These are phyloP conservation scores for Phoma sp. DNA, from an alignment of 2,329 filamentous ascomycete species.

Conservation along the genomic window DNA sequence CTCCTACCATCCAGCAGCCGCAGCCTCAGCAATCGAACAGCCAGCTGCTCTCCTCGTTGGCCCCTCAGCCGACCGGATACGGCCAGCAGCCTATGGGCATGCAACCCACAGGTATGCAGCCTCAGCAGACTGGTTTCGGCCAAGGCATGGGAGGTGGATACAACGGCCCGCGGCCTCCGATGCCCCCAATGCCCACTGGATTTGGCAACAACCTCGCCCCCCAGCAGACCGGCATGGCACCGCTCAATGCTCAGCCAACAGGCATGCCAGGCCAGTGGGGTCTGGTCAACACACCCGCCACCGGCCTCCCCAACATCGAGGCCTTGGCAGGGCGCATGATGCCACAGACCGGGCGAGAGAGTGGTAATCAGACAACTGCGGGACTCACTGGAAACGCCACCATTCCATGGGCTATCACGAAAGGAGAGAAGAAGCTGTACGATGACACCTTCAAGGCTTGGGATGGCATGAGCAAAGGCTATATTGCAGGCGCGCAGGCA, in stretches of 20 bases:
- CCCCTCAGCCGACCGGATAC: constrained; percentile 60
- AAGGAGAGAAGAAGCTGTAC: constrained; percentile 97
- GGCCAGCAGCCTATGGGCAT: constrained; percentile 64
- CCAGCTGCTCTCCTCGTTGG: constrained; percentile 64
- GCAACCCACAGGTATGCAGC: constrained; percentile 46
- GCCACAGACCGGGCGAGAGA: constrained; percentile 90
- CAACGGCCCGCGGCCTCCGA: constrained; percentile 77
- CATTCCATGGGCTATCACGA: constrained; percentile 98
- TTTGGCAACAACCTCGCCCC: constrained; percentile 60
- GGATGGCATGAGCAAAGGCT: constrained; percentile 94
- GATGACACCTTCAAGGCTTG: constrained; percentile 94
- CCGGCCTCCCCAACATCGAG: constrained; percentile 91
- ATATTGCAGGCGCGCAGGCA: constrained; percentile 87
- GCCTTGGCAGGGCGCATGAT: constrained; percentile 93
- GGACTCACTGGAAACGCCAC: constrained; percentile 92
- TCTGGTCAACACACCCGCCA: constrained; percentile 91
- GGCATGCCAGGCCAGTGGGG: constrained; percentile 95
- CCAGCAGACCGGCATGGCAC: constrained; percentile 66
- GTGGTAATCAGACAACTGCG: constrained; percentile 78
- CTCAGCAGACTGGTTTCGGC: constrained; percentile 59
- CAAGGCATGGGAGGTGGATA: constrained; percentile 81
- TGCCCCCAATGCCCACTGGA: constrained; percentile 75
- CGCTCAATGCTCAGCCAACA: constrained; percentile 90
- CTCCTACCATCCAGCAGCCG: constrained; percentile 59
- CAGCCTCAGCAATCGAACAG: constrained; percentile 73